These are phyloP conservation scores for Clarireedia homoeocarpa DNA, from an alignment of 2,329 filamentous ascomycete genomes.

Conservation along the genomic window DNA sequence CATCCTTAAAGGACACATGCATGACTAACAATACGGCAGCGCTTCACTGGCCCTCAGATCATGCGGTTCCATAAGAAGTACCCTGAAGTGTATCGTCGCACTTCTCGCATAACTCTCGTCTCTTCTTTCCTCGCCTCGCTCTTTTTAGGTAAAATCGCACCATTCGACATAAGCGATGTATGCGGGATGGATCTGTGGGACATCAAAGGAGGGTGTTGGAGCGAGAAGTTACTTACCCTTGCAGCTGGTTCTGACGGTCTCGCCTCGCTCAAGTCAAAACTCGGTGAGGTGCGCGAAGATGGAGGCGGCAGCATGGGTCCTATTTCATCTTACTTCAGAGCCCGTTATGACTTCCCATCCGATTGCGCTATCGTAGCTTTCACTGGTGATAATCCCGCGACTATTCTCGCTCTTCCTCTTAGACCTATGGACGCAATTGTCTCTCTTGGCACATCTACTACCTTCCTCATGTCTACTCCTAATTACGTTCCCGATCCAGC, in stretches of 20 bases:
- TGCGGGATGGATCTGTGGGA: slow-evolving; percentile 98
- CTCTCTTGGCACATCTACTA: slow-evolving; percentile 88
- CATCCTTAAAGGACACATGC: not conserved
- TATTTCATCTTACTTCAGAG: slow-evolving; percentile 71
- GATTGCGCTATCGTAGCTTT: slow-evolving; percentile 77
- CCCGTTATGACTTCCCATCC: slow-evolving; percentile 66
- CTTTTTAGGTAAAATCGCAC: slow-evolving; percentile 76
- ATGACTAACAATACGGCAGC: slow-evolving; percentile 37
- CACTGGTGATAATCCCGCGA: slow-evolving; percentile 93
- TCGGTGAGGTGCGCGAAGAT: slow-evolving; percentile 73
- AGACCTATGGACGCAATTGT: slow-evolving; percentile 88
- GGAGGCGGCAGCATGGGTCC: slow-evolving; percentile 71
- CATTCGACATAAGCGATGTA: slow-evolving; percentile 88
- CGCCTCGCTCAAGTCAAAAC: slow-evolving; percentile 62
- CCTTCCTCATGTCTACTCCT: slow-evolving; percentile 96
- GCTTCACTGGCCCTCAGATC: slow-evolving; percentile 97
- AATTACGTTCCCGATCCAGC: slow-evolving; percentile 80
- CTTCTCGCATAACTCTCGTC: slow-evolving; percentile 81
- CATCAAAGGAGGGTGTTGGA: slow-evolving; percentile 66
- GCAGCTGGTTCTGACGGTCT: slow-evolving; percentile 54
- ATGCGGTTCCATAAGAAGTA: slow-evolving; percentile 75
- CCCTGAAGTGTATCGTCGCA: slow-evolving; percentile 72
- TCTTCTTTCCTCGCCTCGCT: slow-evolving; percentile 92
- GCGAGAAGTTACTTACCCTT: slow-evolving; percentile 65
- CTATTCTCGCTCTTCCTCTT: slow-evolving; percentile 84